phyloP scores from a whole-genome alignment of 1,139 yeast species.

The Kodamaea sp. region DNA sequence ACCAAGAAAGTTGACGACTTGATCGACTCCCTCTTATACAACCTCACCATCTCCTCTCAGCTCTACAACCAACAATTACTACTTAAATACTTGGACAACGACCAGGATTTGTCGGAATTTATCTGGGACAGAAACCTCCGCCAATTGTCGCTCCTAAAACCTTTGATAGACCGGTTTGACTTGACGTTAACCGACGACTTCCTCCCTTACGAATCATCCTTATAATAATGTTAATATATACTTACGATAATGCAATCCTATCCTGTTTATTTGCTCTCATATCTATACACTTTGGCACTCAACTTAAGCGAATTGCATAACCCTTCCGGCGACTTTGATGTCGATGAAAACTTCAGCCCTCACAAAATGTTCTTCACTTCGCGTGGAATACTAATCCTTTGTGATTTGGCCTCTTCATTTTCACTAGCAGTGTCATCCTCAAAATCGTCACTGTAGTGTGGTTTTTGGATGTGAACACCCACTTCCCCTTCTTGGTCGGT shows the following conservation, averaged over 20 bases:
- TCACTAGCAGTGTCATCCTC: constrained; percentile 1
- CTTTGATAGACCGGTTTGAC: constrained; percentile 9
- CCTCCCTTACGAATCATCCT: constrained; percentile 1
- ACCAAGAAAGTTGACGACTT: constrained; percentile 40
- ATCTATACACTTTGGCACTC: too few relatives aligned
- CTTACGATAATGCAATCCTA: too few relatives aligned
- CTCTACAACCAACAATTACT: constrained; percentile 18
- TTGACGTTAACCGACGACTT: constrained; percentile 11
- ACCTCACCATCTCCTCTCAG: constrained; percentile 28
- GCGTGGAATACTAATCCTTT: constrained; percentile 8
- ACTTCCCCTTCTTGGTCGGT: constrained; percentile 18
- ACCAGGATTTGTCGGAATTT: constrained; percentile 10
- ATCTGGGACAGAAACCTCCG: constrained; percentile 5
- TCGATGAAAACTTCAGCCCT: neutral
- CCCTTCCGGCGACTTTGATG: neutral
- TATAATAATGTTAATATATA: neutral
- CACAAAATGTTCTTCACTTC: constrained; percentile 5
- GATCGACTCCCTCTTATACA: constrained; percentile 40
- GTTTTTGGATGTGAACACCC: neutral
- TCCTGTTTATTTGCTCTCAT: too few relatives aligned
- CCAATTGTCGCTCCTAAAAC: constrained; percentile 6
- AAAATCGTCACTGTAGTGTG: constrained; percentile 1
- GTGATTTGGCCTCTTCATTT: constrained; percentile 1
- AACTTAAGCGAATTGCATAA: too few relatives aligned
- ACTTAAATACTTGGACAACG: constrained; percentile 6